Percentiles rank a stretch among this genome's conserved stretches.
Evolutionary conservation across 768 basidiomycete species (phyloP).

Genomic region (Tephrocybe rancida): DNA sequence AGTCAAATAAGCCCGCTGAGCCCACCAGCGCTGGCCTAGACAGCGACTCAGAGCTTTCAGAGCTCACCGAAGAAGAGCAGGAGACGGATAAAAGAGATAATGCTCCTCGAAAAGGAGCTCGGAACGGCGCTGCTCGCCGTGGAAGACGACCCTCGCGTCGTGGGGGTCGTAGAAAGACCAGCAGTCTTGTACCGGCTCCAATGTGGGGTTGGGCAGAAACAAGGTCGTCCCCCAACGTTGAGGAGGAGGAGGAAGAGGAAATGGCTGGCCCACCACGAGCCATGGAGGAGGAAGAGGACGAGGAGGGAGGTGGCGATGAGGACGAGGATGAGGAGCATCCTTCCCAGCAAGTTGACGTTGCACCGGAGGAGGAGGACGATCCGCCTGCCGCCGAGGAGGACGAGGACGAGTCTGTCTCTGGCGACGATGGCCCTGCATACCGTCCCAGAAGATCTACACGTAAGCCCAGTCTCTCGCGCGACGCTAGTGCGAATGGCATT

Average conservation of each 20-base stretch:
- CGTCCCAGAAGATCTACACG: slow-evolving; percentile 13
- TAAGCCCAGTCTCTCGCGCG: slow-evolving; percentile 7
- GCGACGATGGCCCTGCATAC: slow-evolving; percentile 15
- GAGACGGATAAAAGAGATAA: slow-evolving; percentile 41
- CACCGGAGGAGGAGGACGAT: slow-evolving; percentile 21
- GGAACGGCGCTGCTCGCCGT: slow-evolving; percentile 13
- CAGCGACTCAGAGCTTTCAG: slow-evolving; percentile 77
- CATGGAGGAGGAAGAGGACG: slow-evolving; percentile 67
- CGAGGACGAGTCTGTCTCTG: slow-evolving; percentile 16
- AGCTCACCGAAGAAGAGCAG: slow-evolving; percentile 82
- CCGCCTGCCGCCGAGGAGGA: slow-evolving; percentile 15
- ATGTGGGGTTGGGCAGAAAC: slow-evolving; percentile 89
- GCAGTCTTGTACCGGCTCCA: slow-evolving; percentile 72
- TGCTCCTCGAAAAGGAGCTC: slow-evolving; percentile 23
- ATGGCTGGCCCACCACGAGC: slow-evolving; percentile 47
- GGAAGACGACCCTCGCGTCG: slow-evolving; percentile 23
- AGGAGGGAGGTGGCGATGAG: slow-evolving; percentile 33
- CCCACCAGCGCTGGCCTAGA: slow-evolving; percentile 46
- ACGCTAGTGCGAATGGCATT: slow-evolving; percentile 11
- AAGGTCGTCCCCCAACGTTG: slow-evolving; percentile 38
- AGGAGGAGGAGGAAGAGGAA: slow-evolving; percentile 57
- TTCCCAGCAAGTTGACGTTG: slow-evolving; percentile 5
- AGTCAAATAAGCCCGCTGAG: slow-evolving; percentile 20
- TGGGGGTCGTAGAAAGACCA: slow-evolving; percentile 26
- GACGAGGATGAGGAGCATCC: slow-evolving; percentile 28